Evolutionary conservation across 495 filamentous ascomycete genomes (phyloP).

Genomic region (Penicillium samsonianum): DNA sequence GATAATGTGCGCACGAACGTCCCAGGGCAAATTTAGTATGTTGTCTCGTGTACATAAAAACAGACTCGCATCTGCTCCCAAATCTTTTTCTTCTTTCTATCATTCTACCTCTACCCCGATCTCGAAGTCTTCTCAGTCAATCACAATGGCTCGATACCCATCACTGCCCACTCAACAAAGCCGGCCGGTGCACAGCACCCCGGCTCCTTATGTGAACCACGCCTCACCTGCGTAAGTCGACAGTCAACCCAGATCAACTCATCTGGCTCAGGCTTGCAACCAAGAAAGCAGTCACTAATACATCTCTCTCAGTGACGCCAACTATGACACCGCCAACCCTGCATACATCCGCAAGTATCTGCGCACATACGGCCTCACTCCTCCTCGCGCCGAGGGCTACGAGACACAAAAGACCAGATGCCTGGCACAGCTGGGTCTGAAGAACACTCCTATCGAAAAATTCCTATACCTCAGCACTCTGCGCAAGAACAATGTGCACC

Average conservation of each 20-base stretch:
- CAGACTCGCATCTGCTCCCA: conserved; percentile 25
- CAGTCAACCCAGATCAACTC: conserved; percentile 16
- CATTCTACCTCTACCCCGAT: conserved; percentile 24
- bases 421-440: conserved; percentile 72
- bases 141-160: conserved; percentile 43
- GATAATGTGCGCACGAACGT: conserved; percentile 32
- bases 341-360: conserved; percentile 67
- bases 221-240: conserved; percentile 40
- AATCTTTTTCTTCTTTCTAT: conserved; percentile 28
- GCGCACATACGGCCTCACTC: conserved; percentile 69
- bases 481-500: conserved; percentile 83
- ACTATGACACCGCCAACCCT: conserved; percentile 64
- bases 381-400: conserved; percentile 68
- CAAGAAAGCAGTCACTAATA: background rate
- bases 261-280: background rate
- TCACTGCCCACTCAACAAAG: conserved; percentile 41
- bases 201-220: conserved; percentile 38
- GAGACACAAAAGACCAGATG: conserved; percentile 70
- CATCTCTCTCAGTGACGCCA: conserved; percentile 35
- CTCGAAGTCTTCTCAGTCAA: conserved; percentile 25
- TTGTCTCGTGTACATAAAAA: conserved; percentile 42
- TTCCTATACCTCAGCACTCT: conserved; percentile 90
- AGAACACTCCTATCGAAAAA: conserved; percentile 83
- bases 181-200: conserved; percentile 43
- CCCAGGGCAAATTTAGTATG: conserved; percentile 40